phyloP scores from a whole-genome alignment of 2,329 filamentous ascomycete species.

The Sphaerulina musiva region DNA sequence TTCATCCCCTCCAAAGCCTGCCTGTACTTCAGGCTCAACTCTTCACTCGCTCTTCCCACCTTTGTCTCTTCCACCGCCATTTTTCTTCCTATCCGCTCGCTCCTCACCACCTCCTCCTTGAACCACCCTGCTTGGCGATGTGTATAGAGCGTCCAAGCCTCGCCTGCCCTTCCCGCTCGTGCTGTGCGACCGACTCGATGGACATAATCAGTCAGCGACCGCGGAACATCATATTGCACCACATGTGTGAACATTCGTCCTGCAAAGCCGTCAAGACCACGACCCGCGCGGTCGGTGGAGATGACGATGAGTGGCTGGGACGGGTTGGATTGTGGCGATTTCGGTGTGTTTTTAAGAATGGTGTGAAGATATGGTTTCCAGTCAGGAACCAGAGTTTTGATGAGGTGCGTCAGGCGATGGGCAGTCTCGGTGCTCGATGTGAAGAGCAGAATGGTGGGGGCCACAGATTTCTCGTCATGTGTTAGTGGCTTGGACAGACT shows the following conservation, averaged over 20 bases:
- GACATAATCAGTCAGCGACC: conserved; percentile 74
- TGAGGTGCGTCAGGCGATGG: conserved; percentile 73
- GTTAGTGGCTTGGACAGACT: not conserved
- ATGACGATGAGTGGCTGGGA: conserved; percentile 64
- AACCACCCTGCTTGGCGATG: conserved; percentile 87
- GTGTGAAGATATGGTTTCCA: conserved; percentile 26
- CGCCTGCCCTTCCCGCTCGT: conserved; percentile 66
- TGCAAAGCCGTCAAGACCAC: conserved; percentile 62
- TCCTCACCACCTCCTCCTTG: conserved; percentile 69
- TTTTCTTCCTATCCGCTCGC: conserved; percentile 45
- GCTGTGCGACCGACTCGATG: conserved; percentile 90
- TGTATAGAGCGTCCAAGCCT: conserved; percentile 80
- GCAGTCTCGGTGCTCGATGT: conserved; percentile 86
- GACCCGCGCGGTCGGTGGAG: conserved; percentile 86
- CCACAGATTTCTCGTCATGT: not conserved
- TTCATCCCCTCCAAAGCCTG: conserved; percentile 56
- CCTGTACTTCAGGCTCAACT: conserved; percentile 40
- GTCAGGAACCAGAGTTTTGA: conserved; percentile 39
- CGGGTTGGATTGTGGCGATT: conserved; percentile 56
- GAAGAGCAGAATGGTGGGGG: conserved; percentile 64
- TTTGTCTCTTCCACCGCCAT: conserved; percentile 40
- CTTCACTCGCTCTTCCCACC: conserved; percentile 18
- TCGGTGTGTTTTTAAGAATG: conserved; percentile 42
- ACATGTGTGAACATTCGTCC: conserved; percentile 66
- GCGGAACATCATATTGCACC: conserved; percentile 87